These are phyloP conservation scores for Claviceps citrina DNA, from an alignment of 2,329 filamentous ascomycete species.

Conservation along the genomic window DNA sequence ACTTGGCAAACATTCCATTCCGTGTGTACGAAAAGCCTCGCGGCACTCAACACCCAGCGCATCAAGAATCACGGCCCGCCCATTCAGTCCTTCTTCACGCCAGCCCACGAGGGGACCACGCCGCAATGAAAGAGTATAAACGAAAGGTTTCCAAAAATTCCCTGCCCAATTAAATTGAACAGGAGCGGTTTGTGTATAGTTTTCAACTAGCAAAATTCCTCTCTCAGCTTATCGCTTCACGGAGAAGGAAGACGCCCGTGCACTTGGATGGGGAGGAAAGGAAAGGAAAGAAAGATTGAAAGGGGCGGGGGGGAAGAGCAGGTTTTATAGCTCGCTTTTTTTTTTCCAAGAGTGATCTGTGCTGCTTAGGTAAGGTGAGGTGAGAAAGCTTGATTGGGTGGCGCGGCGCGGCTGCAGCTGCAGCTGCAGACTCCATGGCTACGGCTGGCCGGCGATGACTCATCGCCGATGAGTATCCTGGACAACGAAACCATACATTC, in stretches of 20 bases:
- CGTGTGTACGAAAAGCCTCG: neutral
- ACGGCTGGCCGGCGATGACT: no score
- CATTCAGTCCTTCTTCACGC: constrained; percentile 24
- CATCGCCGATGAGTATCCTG: no score
- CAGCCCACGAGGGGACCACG: constrained; percentile 16
- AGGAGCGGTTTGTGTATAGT: constrained; percentile 60
- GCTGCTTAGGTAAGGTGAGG: constrained; percentile 7
- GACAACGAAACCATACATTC: no score
- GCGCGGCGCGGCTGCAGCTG: no score
- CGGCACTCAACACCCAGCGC: neutral
- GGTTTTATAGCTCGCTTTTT: constrained; percentile 19
- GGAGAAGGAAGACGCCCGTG: constrained; percentile 49
- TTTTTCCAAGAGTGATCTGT: neutral
- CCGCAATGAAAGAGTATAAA: constrained; percentile 26
- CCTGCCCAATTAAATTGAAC: constrained; percentile 49
- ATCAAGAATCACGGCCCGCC: no score
- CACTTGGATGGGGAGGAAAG: constrained; percentile 42
- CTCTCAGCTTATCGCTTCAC: constrained; percentile 55
- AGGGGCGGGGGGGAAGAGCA: constrained; percentile 8
- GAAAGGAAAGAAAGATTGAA: constrained; percentile 22
- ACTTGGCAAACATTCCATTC: no score
- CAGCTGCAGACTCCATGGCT: no score
- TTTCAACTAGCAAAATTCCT: constrained; percentile 84
- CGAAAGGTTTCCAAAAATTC: constrained; percentile 52
- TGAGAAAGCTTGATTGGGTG: constrained; percentile 1